Evolutionary conservation across 1,139 yeast species (phyloP), one percentile per base, ranked within the genome.

Genomic region (Meyerozyma carpophila): DNA sequence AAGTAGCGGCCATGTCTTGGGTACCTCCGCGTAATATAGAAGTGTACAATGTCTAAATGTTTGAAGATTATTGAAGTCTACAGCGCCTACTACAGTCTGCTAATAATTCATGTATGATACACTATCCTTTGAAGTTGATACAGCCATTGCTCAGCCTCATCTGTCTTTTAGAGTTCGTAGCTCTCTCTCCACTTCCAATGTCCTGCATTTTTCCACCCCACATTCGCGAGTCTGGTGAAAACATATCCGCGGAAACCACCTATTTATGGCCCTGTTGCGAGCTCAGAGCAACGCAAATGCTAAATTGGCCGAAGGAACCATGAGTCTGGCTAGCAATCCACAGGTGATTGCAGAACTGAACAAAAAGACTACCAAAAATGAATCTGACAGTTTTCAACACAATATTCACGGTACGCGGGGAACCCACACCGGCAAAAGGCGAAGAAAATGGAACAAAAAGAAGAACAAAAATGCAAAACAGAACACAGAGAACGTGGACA

Each of bases 1-100:
- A 16, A 27, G 25, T 18, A n/a, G 14, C 42, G 10, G 41, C 44
- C 20, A 36, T n/a, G 37, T 34, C 11, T 34, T 34, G 26, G 34
- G 34, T n/a, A 31, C 20, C 14, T 31, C 34, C 9, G n/a, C n/a
- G n/a, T 9, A 9, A 14, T n/a, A 31, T 28, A 28, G 32, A 11
- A 11, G 32, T 28, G 4, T 21, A 21, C 24, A 20, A 20, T 4
- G 21, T n/a, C 21, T 20, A 20, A 20, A 20, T 20, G 5, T 20
- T 20, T 20, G n/a, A n/a, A n/a, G 6, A 20, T 20, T 20, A 20
- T 4, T 20, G 6, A 20, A 20, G 21, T 20, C 21, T 20, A 20
- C 21, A 20, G 6, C n/a, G n/a, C n/a, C n/a, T n/a, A n/a, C n/a
- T n/a, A n/a, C n/a, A n/a, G n/a, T n/a, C n/a, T n/a, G n/a, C n/a